phyloP scores from a whole-genome alignment of 805 yeast species.

The Ogataea naganishii region DNA sequence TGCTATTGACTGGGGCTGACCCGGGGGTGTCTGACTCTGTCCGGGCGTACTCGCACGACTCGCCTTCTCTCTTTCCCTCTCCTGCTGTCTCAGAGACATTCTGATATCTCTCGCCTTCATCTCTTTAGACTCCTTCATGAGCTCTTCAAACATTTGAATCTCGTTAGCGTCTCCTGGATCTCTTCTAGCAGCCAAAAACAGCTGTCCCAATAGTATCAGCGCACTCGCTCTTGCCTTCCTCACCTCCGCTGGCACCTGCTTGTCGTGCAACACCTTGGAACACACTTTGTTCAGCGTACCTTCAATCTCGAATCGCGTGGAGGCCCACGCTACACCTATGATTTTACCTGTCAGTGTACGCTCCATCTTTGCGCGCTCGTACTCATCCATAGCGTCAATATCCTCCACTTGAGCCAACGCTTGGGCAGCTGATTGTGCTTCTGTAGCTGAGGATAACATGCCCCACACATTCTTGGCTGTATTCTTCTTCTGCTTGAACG shows the following conservation, averaged over 20 bases:
- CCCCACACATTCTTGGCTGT: conserved; percentile 65
- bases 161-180: conserved; percentile 66
- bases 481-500: conserved; percentile 66
- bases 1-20: conserved; percentile 1
- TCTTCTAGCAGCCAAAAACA: conserved; percentile 50
- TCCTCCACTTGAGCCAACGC: conserved; percentile 50
- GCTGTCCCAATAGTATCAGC: conserved; percentile 51
- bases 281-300: conserved; percentile 66
- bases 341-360: conserved; percentile 72
- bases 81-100: too few species aligned
- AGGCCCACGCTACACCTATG: conserved; percentile 78
- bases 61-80: too few species aligned
- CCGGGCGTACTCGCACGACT: too few species aligned
- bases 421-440: conserved; percentile 72
- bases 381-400: conserved; percentile 33
- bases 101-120: conserved; percentile 20
- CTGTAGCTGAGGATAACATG: conserved; percentile 64
- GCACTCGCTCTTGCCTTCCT: conserved; percentile 56
- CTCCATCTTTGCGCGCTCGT: conserved; percentile 53
- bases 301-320: conserved; percentile 71
- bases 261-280: conserved; percentile 54
- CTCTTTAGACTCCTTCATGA: conserved; percentile 25
- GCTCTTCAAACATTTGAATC: conserved; percentile 67
- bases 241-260: conserved; percentile 34
- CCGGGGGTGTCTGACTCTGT: too few species aligned